Evolutionary conservation across 176 grass and related monocot genomes (phyloP), one percentile per base, ranked within the genome.

Genomic region (Melocanna baccifera): DNA sequence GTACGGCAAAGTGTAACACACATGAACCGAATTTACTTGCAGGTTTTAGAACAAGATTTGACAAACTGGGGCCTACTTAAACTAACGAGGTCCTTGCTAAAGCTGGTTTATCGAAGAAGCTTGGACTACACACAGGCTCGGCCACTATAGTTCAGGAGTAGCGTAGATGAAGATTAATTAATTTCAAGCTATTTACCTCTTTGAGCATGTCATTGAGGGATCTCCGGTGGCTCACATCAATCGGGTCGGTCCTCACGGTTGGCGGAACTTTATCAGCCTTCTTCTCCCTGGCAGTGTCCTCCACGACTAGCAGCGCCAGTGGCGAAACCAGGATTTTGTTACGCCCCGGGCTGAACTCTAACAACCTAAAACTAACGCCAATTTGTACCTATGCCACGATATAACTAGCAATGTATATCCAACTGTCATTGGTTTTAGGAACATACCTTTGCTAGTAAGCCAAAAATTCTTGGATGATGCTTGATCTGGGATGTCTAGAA

Each of bases 161-260:
- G 26, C 13, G 5, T 32, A 50, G 9, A 76, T 52, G 29, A 51
- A 43, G 10, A 25, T 12, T 61, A 58, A 20, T 18, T 51, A 20
- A 4, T 12, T 57, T 0, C 29, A 42, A 69, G 19, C 1, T 39
- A 71, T 19, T 22, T 63, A 89, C 86, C 83, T 86, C 79, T 69
- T 86, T 83, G 41, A 92, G 74, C 83, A 92, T 29, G 52, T 83
- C 83, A 61, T 83, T 85, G 79, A 92, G 90, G 6, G 90, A 92
- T 69, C 74, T 86, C 74, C 90, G 90, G 73, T 83, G 83, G 42
- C 43, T 25, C 20, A 39, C 83, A 15, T 88, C 90, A 34, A 73
- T 47, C 9, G 55, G 12, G 71, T 91, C 82, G 13, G 47, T 4
- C 78, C 67, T 71, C 11, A 30, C 81, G 9, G 19, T 62, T 39